Base-by-base conservation (phyloP, 495 filamentous ascomycete genomes). In the Evansstolkia leycettana region DNA sequence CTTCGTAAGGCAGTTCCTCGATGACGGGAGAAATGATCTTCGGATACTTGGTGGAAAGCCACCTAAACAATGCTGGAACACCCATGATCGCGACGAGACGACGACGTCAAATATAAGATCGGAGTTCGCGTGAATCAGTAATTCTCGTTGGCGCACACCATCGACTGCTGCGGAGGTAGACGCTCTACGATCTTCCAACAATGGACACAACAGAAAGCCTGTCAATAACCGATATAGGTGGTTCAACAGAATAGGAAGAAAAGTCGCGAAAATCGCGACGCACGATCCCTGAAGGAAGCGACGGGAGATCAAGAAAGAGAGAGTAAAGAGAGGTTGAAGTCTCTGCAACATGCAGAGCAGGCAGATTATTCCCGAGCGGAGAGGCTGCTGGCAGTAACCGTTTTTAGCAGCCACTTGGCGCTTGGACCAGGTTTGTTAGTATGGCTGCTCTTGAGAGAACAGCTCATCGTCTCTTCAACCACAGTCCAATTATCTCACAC, bases 21-120 rank as follows among this genome's bases (percentile, higher is more conserved):
- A 85, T 74, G 28, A 99, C 90, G 12, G 80, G 66, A 8, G 82
- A 84, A 43, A 95, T 79, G 54, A 96, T 96, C 64, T 96, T 95
- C 37, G 90, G 89, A 46, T 93, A 94, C 46, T 92, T 94, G 67
- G 78, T 80, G 54, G 82, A 88, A 14, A 95, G 76, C 88, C 88
- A 95, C 65, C 86, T 66, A 60, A 90, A 93, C 23, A 87, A 76
- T 38, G 87, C 85, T 45, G 87, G 87, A 52, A 94, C 86, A 84
- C 87, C 87, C 87, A 94, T 94, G 33, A 48, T 75, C 60, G 48
- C 48, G 41, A 50, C 38, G 41, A n/a, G n/a, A n/a, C 41, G 42
- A 52, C 47, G 32, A 32, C 20, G 20, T 23, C 9, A 23, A 15
- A 39, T 15, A 20, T 23, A 28, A 10, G 15, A 43, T n/a, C 9